These are phyloP conservation scores for Fusarium tanahbumbuense DNA, from an alignment of 2,329 filamentous ascomycete genomes.

Conservation along the genomic window DNA sequence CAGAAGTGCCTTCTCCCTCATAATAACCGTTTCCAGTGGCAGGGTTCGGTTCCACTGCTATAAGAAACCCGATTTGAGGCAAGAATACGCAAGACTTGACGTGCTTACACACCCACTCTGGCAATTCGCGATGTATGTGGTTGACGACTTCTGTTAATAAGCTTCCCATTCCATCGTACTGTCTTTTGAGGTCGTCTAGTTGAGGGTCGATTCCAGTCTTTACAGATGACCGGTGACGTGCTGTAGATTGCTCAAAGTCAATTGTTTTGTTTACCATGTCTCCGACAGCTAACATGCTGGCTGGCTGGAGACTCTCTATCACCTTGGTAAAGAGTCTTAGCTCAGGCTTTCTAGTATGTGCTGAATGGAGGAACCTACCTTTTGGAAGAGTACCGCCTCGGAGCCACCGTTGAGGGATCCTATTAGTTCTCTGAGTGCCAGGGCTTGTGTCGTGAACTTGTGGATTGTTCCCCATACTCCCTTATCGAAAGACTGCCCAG, in stretches of 20 bases:
- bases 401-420: conserved; percentile 34
- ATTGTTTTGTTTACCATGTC: conserved; percentile 78
- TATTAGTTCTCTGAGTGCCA: conserved; percentile 76
- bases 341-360: neutral
- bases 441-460: conserved; percentile 75
- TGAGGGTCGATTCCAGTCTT: conserved; percentile 75
- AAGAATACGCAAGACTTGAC: conserved; percentile 86
- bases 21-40: conserved; percentile 70
- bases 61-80: conserved; percentile 90
- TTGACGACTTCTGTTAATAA: conserved; percentile 76
- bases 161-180: conserved; percentile 80
- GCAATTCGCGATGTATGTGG: conserved; percentile 71
- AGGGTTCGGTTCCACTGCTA: conserved; percentile 70
- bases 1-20: conserved; percentile 66
- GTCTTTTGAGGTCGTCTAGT: conserved; percentile 81
- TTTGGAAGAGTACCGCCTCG: conserved; percentile 34
- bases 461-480: conserved; percentile 79
- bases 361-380: conserved; percentile 56
- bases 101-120: conserved; percentile 65
- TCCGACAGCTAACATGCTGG: conserved; percentile 73
- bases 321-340: conserved; percentile 56
- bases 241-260: conserved; percentile 81
- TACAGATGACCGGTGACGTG: conserved; percentile 78
- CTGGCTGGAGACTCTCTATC: conserved; percentile 68
- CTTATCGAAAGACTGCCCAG: conserved; percentile 65